A percentile compares a stretch with the other conserved stretches of the same genome.
These are phyloP conservation scores for Candida dajiaensis DNA, from an alignment of 805 yeast genomes.

Conservation along the genomic window DNA sequence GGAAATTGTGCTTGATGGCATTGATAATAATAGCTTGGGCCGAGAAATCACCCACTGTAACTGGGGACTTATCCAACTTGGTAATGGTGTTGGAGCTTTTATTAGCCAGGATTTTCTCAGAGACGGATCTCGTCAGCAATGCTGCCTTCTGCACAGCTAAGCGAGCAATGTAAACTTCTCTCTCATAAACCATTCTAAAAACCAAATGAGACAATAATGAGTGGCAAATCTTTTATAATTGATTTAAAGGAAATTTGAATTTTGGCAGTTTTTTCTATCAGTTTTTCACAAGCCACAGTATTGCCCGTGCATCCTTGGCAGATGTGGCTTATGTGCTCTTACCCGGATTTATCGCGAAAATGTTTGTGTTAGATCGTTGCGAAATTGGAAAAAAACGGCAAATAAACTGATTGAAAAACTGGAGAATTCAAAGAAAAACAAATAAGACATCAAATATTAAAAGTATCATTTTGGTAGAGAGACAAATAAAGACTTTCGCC, in stretches of 20 bases:
- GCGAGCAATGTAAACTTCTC: conserved; percentile 76
- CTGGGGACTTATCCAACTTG: conserved; percentile 89
- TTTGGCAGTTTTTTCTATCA: no score
- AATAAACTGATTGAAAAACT: no score
- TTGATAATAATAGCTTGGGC: conserved; percentile 91
- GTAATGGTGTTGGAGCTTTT: conserved; percentile 53
- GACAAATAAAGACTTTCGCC: no score
- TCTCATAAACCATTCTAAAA: conserved; percentile 34
- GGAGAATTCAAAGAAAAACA: no score
- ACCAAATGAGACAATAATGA: no score
- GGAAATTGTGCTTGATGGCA: conserved; percentile 74
- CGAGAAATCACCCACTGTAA: conserved; percentile 93
- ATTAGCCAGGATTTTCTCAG: conserved; percentile 46
- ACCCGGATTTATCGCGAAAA: not conserved
- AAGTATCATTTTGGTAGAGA: no score
- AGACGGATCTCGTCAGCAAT: conserved; percentile 57
- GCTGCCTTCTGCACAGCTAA: conserved; percentile 90
- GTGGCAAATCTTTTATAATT: no score
- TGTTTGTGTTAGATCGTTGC: no score
- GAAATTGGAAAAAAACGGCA: no score
- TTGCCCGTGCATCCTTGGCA: not conserved
- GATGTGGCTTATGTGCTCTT: not conserved
- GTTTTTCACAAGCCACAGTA: no score
- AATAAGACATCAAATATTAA: no score
- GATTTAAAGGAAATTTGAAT: no score